Conservation (phyloP, 352 stramenopile genomes). For the Pilasporangium apinafurcum region DNA sequence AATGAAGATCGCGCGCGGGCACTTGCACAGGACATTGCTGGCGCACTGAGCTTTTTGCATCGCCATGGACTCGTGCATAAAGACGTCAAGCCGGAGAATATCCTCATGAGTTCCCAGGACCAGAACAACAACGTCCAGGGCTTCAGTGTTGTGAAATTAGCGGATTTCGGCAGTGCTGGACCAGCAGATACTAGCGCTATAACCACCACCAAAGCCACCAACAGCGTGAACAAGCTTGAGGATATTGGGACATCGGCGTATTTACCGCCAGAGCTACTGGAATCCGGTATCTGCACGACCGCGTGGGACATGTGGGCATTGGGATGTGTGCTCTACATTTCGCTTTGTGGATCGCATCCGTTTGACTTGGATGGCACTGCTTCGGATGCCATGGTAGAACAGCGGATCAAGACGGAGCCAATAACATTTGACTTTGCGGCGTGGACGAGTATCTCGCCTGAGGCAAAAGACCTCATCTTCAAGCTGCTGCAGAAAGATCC, state of each 20-base stretch:
- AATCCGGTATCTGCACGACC: constrained; percentile 40
- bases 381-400: constrained; percentile 82
- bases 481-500: constrained; percentile 86
- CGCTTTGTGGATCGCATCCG: constrained; percentile 88
- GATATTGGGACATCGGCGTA: constrained; percentile 75
- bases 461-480: constrained; percentile 87
- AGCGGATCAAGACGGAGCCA: constrained; percentile 49
- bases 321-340: constrained; percentile 93
- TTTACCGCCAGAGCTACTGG: constrained; percentile 54
- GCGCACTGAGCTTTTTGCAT: constrained; percentile 55
- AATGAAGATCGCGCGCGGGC: constrained; percentile 35
- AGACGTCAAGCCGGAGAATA: constrained; percentile 83
- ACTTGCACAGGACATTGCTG: constrained; percentile 46
- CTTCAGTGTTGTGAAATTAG: constrained; percentile 52
- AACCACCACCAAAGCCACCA: too few species aligned
- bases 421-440: constrained; percentile 46
- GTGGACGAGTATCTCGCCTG: constrained; percentile 71
- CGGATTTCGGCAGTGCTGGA: constrained; percentile 75
- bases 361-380: constrained; percentile 88
- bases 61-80: neutral
- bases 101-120: too few species aligned
- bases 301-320: constrained; percentile 81
- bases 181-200: constrained; percentile 22
- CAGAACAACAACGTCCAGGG: constrained; percentile 8
- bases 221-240: constrained; percentile 29